Percentiles rank a stretch among this genome's conserved stretches.
These are phyloP conservation scores for Chlamydomonas eustigma DNA, from an alignment of 139 green algal genomes.

Conservation along the genomic window DNA sequence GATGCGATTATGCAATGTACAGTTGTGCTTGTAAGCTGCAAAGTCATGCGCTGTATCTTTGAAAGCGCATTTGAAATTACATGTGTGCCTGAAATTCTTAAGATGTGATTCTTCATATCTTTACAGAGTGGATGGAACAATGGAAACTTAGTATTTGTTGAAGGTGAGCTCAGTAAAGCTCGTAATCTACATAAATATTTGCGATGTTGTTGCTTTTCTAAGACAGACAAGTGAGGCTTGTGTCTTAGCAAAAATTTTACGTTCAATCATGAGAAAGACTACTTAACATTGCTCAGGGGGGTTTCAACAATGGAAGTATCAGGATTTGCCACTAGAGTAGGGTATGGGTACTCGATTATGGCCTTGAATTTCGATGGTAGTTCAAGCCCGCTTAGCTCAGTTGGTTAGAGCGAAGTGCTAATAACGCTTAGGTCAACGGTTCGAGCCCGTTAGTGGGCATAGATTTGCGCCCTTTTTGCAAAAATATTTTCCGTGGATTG, in stretches of 20 bases:
- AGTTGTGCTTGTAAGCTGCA: not conserved
- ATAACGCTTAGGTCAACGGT: no score
- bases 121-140: not conserved
- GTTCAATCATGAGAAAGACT: not conserved
- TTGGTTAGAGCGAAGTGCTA: no score
- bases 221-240: not conserved
- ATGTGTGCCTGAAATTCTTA: not conserved
- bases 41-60: not conserved
- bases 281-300: not conserved
- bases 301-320: slow-evolving; percentile 6
- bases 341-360: no score
- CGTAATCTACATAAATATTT: not conserved
- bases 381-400: no score
- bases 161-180: not conserved
- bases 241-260: not conserved
- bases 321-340: not conserved
- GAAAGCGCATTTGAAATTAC: not conserved
- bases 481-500: no score
- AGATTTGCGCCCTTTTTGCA: no score
- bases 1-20: not conserved
- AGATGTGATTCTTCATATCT: not conserved
- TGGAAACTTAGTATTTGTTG: slow-evolving; percentile 9
- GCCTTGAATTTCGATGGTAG: no score
- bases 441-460: no score
- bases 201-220: not conserved